These are phyloP conservation scores for Candida peoriensis DNA, from an alignment of 805 yeast species.

Conservation along the genomic window DNA sequence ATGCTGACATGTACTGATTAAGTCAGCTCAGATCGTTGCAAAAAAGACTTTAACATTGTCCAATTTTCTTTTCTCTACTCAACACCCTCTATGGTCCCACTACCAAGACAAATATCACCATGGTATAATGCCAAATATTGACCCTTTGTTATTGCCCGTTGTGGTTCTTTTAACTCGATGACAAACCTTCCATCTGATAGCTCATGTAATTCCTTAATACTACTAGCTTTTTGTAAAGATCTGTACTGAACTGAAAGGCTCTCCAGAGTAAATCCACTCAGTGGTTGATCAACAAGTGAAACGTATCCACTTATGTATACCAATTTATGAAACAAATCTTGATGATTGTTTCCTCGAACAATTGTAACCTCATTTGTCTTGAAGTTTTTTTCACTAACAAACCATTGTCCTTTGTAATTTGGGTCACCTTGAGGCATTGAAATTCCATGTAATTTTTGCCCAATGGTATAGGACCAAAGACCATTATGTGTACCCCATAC, in stretches of 20 bases:
- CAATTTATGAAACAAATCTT: slow-evolving; percentile 42
- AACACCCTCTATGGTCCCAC: slow-evolving; percentile 36
- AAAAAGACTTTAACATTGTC: no score
- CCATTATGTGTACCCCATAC: slow-evolving; percentile 84
- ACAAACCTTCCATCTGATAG: slow-evolving; percentile 15
- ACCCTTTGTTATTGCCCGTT: slow-evolving; percentile 84
- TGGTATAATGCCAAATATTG: slow-evolving; percentile 76
- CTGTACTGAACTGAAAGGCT: slow-evolving; percentile 56
- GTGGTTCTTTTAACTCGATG: slow-evolving; percentile 38
- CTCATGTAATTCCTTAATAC: slow-evolving; percentile 25
- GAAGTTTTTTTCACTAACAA: slow-evolving; percentile 64
- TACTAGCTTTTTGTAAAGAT: slow-evolving; percentile 62
- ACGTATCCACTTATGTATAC: slow-evolving; percentile 38
- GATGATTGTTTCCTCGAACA: slow-evolving; percentile 63
- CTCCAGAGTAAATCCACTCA: slow-evolving; percentile 7
- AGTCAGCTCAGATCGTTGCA: no score
- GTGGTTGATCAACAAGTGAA: slow-evolving; percentile 8
- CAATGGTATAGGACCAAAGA: slow-evolving; percentile 92
- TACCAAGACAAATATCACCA: slow-evolving; percentile 63
- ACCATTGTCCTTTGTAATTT: slow-evolving; percentile 74
- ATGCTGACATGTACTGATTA: no score
- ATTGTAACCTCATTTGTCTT: slow-evolving; percentile 71
- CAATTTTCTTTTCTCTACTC: neutral
- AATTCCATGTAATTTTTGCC: slow-evolving; percentile 67
- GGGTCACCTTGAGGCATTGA: slow-evolving; percentile 91